Evolutionary conservation across 768 basidiomycete species (phyloP), one percentile per base, ranked within the genome.

Genomic region (Tulasnella sp.): DNA sequence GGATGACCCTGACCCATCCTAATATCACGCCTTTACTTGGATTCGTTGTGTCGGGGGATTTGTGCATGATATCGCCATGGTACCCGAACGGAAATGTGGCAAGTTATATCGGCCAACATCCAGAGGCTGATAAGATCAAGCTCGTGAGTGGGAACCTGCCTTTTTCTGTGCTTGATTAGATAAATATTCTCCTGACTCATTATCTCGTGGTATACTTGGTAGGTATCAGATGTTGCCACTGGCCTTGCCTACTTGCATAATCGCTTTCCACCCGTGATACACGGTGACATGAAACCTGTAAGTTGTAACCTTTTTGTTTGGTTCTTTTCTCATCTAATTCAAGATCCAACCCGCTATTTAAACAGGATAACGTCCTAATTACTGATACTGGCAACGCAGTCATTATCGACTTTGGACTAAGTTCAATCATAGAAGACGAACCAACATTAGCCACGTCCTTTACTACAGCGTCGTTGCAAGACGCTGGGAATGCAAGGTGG

Each of bases 211-310:
- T n/a, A n/a, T n/a, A n/a, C n/a, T n/a, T n/a, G n/a, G n/a, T n/a
- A n/a, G 74, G 40, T 75, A 41, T 42, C n/a, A 11, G 74, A 75
- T 3, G 74, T 75, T 3, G 74, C 74, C 40, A 24, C 16, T 3
- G 74, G 41, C 14, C 24, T 75, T 8, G 74, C 40, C 0, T 48
- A 75, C 74, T 41, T 75, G 12, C 74, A 75, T 22, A n/a, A 7
- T 22, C 31, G 74, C 5, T 22, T 28, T 40, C 41, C 34, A 11
- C 74, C 41, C 2, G 40, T 75, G 1, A 22, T 75, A 2, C 74
- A 75, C 28, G 74, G 74, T 7, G 74, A 75, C 41, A 37, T 75
- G 31, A 75, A 75, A 44, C 46, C 74, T 48, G 74, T 75, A 42
- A n/a, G 74, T 18, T 18, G 46, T n/a, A n/a, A n/a, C n/a, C n/a